Percentiles rank a stretch among this genome's conserved stretches.
Evolutionary conservation across 495 filamentous ascomycete genomes (phyloP).

Genomic region (Delitschia confertaspora): DNA sequence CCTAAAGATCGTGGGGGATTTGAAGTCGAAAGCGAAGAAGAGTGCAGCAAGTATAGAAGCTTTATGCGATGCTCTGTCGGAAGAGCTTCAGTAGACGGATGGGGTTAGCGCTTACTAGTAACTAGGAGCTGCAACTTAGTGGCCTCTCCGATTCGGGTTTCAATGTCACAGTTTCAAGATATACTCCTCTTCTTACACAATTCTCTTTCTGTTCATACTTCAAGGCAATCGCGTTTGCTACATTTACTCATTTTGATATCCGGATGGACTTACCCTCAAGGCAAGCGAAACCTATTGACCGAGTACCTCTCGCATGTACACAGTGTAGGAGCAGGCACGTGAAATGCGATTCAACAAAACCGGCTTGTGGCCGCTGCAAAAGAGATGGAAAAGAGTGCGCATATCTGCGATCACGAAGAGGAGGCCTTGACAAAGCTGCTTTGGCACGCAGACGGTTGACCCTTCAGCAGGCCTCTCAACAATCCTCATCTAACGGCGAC

Average conservation of each 20-base stretch:
- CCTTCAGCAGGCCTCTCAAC: conserved; percentile 10
- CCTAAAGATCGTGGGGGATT: conserved; percentile 62
- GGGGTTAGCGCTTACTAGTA: no score
- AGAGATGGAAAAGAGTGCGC: conserved; percentile 22
- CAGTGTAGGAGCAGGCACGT: conserved; percentile 21
- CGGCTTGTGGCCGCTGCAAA: conserved; percentile 16
- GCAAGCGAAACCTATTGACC: conserved; percentile 7
- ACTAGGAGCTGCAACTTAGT: no score
- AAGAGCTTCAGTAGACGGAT: background rate
- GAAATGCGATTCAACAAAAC: conserved; percentile 21
- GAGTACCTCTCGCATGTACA: conserved; percentile 16
- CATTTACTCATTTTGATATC: no score
- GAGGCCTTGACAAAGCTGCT: conserved; percentile 22
- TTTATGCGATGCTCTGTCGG: background rate
- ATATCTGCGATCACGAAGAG: conserved; percentile 21
- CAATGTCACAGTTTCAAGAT: no score
- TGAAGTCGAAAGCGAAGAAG: conserved; percentile 20
- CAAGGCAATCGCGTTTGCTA: no score
- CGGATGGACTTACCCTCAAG: no score
- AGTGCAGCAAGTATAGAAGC: conserved; percentile 25
- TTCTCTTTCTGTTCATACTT: no score
- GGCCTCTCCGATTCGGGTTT: no score
- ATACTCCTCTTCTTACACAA: no score
- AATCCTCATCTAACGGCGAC: conserved; percentile 2
- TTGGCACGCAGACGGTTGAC: conserved; percentile 13